Conservation (phyloP, 169 alveolate species). For the Plasmodium reichenowi region DNA sequence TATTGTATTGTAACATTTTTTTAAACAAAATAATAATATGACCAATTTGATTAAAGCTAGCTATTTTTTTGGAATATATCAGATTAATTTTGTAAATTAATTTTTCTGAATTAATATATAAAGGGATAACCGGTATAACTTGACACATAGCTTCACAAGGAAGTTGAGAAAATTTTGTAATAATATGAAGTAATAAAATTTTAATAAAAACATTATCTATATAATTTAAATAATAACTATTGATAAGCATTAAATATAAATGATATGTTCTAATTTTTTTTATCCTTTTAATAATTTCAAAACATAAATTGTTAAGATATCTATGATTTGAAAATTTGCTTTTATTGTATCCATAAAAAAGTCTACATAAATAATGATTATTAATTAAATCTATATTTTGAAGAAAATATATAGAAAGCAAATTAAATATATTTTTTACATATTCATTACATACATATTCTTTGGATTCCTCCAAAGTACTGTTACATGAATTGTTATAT, state of each 20-base stretch:
- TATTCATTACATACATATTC: conserved; percentile 43
- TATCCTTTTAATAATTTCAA: conserved; percentile 72
- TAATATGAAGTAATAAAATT: conserved; percentile 28
- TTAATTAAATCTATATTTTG: conserved; percentile 60
- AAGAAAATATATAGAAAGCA: conserved; percentile 60
- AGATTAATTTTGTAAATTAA: conserved; percentile 44
- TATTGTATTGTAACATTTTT: conserved; percentile 56
- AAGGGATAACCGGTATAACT: conserved; percentile 53
- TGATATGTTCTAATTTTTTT: conserved; percentile 75
- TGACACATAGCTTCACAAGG: conserved; percentile 75
- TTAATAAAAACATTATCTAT: conserved; percentile 36
- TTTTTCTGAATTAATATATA: conserved; percentile 54
- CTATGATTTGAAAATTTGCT: conserved; percentile 68
- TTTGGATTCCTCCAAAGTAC: conserved; percentile 2
- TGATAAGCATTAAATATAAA: conserved; percentile 51
- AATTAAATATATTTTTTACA: conserved; percentile 63
- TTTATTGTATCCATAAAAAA: conserved; percentile 73
- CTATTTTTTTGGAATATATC: conserved; percentile 71
- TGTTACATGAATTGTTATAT: conserved; percentile 19
- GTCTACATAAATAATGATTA: conserved; percentile 68
- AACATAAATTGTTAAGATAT: conserved; percentile 69
- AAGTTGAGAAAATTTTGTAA: conserved; percentile 53
- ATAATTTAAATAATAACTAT: conserved; percentile 53
- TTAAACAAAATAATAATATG: conserved; percentile 53
- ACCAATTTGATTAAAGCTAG: conserved; percentile 53